Conservation (phyloP, 495 filamentous ascomycete genomes). For the Penicillium crystallinum region DNA sequence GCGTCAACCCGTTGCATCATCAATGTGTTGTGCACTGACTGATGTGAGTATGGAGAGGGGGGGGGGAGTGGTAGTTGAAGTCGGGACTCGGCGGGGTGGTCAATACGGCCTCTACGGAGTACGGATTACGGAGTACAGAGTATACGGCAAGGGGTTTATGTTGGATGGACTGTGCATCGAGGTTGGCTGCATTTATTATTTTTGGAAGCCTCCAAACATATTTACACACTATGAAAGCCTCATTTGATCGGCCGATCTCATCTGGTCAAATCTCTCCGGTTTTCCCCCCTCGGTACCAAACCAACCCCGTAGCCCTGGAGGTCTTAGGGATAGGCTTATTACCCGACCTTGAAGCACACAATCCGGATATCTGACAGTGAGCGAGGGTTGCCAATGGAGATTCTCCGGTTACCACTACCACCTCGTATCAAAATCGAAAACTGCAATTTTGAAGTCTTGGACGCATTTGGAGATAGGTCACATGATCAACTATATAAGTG, state of each 20-base stretch:
- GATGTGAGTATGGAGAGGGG: neutral
- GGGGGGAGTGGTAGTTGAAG: neutral
- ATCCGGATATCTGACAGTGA: neutral
- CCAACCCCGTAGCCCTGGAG: neutral
- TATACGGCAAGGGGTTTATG: conserved; percentile 1
- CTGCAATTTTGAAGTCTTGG: neutral
- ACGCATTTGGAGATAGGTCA: conserved; percentile 3
- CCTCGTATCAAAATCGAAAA: neutral
- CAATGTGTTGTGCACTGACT: neutral
- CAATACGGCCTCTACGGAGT: neutral
- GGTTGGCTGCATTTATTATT: neutral
- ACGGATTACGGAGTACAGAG: no score
- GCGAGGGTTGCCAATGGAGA: no score
- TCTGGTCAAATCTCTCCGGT: neutral
- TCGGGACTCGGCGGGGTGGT: neutral
- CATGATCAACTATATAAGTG: conserved; percentile 3
- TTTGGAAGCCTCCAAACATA: neutral
- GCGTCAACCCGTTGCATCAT: conserved; percentile 40
- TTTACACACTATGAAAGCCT: neutral
- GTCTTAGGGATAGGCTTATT: neutral
- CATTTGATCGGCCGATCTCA: neutral
- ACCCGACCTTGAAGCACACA: neutral
- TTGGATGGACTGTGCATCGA: neutral
- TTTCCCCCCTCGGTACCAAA: conserved; percentile 7
- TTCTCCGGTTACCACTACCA: neutral